A percentile compares a stretch with the other conserved stretches of the same genome.
Evolutionary conservation across 805 yeast species (phyloP).

Genomic region (Pichia thaimueangensis): DNA sequence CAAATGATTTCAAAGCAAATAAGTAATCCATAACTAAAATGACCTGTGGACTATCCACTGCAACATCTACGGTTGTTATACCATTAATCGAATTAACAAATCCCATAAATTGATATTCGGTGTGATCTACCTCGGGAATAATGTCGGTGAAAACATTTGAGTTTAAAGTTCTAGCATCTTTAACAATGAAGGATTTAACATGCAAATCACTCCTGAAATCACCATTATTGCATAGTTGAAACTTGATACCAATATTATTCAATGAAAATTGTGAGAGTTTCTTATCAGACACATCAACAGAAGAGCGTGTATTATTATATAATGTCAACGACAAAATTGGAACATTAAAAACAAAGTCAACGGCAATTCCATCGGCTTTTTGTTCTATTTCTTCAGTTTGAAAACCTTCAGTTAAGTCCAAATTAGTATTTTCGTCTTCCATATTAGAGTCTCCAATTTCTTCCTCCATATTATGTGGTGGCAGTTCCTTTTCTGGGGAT

Average conservation of each 20-base stretch:
- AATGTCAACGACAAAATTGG: slow-evolving; percentile 60
- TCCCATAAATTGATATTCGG: slow-evolving; percentile 66
- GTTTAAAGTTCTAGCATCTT: slow-evolving; percentile 58
- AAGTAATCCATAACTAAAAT: slow-evolving; percentile 83
- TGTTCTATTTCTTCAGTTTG: neutral
- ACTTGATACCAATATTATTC: slow-evolving; percentile 46
- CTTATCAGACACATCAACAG: slow-evolving; percentile 31
- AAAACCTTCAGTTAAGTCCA: no score
- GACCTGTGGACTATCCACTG: slow-evolving; percentile 74
- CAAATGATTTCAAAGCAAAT: slow-evolving; percentile 63
- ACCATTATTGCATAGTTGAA: slow-evolving; percentile 47
- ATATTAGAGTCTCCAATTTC: neutral
- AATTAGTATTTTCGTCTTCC: neutral
- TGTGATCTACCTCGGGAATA: slow-evolving; percentile 61
- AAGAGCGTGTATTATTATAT: slow-evolving; percentile 43
- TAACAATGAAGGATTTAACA: slow-evolving; percentile 67
- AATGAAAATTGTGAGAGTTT: slow-evolving; percentile 54
- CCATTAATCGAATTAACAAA: slow-evolving; percentile 40
- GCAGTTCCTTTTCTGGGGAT: neutral
- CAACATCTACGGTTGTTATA: slow-evolving; percentile 39
- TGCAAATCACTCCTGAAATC: slow-evolving; percentile 54
- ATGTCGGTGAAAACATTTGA: slow-evolving; percentile 73
- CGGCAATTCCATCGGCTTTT: slow-evolving; percentile 12
- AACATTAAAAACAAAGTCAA: slow-evolving; percentile 49
- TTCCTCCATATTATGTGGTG: neutral